These are phyloP conservation scores for Penicillium manginii DNA, from an alignment of 495 filamentous ascomycete genomes.

Conservation along the genomic window DNA sequence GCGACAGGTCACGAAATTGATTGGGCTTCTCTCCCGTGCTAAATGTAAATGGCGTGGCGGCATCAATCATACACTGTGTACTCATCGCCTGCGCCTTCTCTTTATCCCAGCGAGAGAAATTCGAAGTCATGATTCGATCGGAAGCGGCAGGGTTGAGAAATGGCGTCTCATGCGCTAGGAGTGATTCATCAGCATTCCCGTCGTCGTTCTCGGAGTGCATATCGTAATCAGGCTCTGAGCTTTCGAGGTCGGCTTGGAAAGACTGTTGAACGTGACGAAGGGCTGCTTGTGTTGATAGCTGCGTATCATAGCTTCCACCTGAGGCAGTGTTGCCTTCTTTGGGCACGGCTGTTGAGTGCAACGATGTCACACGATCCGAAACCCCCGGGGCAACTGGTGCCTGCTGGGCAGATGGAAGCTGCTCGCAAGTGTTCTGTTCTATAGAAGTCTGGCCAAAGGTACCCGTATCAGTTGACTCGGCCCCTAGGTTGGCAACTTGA, in stretches of 20 bases:
- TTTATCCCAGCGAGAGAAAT: constrained; percentile 11
- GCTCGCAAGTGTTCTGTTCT: constrained; percentile 35
- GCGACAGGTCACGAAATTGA: constrained; percentile 4
- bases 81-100: constrained; percentile 39
- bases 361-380: constrained; percentile 40
- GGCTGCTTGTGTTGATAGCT: constrained; percentile 55
- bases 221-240: constrained; percentile 26
- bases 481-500: constrained; percentile 20
- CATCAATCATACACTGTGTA: constrained; percentile 56
- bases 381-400: constrained; percentile 29
- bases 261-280: constrained; percentile 50
- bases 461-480: constrained; percentile 9
- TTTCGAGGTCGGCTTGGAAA: constrained; percentile 51
- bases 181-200: constrained; percentile 18
- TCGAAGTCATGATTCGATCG: constrained; percentile 4
- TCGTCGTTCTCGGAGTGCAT: constrained; percentile 21
- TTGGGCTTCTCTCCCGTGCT: constrained; percentile 45
- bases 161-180: constrained; percentile 40
- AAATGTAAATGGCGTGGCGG: constrained; percentile 51
- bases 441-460: constrained; percentile 9
- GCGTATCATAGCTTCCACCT: constrained; percentile 32
- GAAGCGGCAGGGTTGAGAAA: constrained; percentile 31
- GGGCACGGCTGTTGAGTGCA: constrained; percentile 41
- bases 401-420: constrained; percentile 46
- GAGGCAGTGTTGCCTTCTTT: constrained; percentile 28